Base-by-base conservation (phyloP, 345 rosid genomes). In the Capsella bursapastoris region DNA sequence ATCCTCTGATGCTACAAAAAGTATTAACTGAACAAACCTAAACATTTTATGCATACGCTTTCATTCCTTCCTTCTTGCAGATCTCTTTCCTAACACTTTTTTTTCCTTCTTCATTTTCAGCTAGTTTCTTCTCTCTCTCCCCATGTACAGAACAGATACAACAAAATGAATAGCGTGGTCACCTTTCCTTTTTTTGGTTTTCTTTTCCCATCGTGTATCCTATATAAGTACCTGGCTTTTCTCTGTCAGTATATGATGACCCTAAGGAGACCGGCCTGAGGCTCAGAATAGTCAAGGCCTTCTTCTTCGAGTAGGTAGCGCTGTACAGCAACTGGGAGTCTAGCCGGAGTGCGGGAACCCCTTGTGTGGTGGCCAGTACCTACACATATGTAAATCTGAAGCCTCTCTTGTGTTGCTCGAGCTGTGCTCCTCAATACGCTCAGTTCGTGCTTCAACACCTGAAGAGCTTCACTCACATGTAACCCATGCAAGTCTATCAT, bases 401-500 rank as follows among this genome's bases (percentile, higher is more conserved):
- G 83, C 37, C 89, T 92, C 85, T 92, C 96, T 50, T 86, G 96
- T 2, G 91, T 84, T 59, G 89, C 88, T 52, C 86, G 75, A 43
- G 94, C 96, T 12, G 87, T 82, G 78, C 87, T 85, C 86, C 89
- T 86, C 60, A 90, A 73, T 50, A 88, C 84, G 43, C 86, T 83
- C 18, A 92, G 84, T 71, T 92, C 99, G 7, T 90, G 95, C 84
- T 88, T 95, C 78, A 95, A 86, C 75, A 87, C 81, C 51, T 87
- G 91, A 73, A 95, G 74, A 57, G 99, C 98, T 83, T 92, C 99
- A 13, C 82, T 88, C 18, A 90, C 96, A 70, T 95, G 99, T 75
- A 95, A 82, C 51, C 99, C 99, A 15, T 95, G 99, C 70, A 95
- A 86, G 83, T 95, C 99, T 81, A 95, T 95, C 91, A 95, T 92